These are phyloP conservation scores for Emmonsiellopsis sp. DNA, from an alignment of 2,329 filamentous ascomycete species.

Conservation along the genomic window DNA sequence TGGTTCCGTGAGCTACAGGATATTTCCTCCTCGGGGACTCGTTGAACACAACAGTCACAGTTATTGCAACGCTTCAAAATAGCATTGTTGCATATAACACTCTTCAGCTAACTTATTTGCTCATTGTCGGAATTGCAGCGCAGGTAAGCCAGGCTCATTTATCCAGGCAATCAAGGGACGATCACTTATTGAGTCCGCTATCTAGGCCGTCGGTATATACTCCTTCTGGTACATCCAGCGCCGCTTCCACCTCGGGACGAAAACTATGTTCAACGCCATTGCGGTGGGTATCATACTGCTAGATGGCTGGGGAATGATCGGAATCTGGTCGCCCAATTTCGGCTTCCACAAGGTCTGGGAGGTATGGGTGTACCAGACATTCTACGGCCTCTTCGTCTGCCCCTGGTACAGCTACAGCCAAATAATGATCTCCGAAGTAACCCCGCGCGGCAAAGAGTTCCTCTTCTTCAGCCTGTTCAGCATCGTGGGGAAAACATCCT, in stretches of 20 bases:
- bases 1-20: slow-evolving; percentile 18
- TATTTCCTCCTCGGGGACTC: slow-evolving; percentile 63
- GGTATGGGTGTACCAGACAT: slow-evolving; percentile 43
- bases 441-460: slow-evolving; percentile 58
- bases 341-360: slow-evolving; percentile 47
- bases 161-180: too few relatives aligned
- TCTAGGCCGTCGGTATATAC: slow-evolving; percentile 46
- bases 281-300: slow-evolving; percentile 53
- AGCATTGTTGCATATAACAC: slow-evolving; percentile 56
- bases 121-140: slow-evolving; percentile 56
- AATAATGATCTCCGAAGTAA: slow-evolving; percentile 62
- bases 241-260: slow-evolving; percentile 50
- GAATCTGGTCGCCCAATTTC: slow-evolving; percentile 46
- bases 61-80: slow-evolving; percentile 58
- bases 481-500: slow-evolving; percentile 59
- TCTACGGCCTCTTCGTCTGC: slow-evolving; percentile 58
- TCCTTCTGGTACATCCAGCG: slow-evolving; percentile 54
- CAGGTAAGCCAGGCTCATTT: slow-evolving; percentile 35
- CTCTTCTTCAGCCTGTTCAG: slow-evolving; percentile 61
- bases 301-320: slow-evolving; percentile 49
- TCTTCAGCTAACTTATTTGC: slow-evolving; percentile 54
- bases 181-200: neutral
- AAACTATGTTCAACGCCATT: slow-evolving; percentile 59
- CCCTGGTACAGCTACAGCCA: slow-evolving; percentile 64
- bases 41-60: slow-evolving; percentile 60